Evolutionary conservation across 2,329 filamentous ascomycete species (phyloP), one percentile per base, ranked within the genome.

Genomic region (Penicillium sp.): DNA sequence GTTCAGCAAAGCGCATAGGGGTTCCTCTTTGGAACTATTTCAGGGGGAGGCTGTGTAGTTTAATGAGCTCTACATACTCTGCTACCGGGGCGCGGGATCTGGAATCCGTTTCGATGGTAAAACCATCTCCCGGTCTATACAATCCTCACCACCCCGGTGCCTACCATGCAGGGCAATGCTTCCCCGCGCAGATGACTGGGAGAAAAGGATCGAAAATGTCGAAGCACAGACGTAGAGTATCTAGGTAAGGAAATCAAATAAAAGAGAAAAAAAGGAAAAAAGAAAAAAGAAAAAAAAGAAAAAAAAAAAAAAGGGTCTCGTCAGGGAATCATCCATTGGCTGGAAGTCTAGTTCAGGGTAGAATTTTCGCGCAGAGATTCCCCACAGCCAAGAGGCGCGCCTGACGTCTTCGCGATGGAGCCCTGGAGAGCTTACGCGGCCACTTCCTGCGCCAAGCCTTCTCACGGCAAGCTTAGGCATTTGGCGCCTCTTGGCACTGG

Each of bases 1-100:
- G 48, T 57, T 42, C 44, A 20, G n/a, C 46, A 22, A 27, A 28
- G n/a, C n/a, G n/a, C 33, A 14, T 16, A 22, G 20, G 18, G 33
- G 30, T 9, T 49, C 14, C 48, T 46, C 44, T 51, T 55, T 45
- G 50, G 41, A 44, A 49, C 6, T 35, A 28, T 54, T 57, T 62
- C 57, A 63, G 60, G 60, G 60, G 60, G 60, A 62, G 60, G 60
- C 60, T 62, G 60, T 63, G 60, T 60, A 49, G 47, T 16, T 46
- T 16, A 25, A 46, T 48, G 44, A 20, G 40, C 38, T 49, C 41
- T 33, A 46, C 50, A 45, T 51, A 46, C 30, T 52, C 45, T 50
- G 49, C 50, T 53, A 44, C 53, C 45, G 11, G 38, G 31, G 51
- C 11, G 35, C 46, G 33, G 48, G 48, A 46, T 51, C 33, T 16